Conservation (phyloP, 768 basidiomycete genomes). For the Peribolospora kevripleyi region DNA sequence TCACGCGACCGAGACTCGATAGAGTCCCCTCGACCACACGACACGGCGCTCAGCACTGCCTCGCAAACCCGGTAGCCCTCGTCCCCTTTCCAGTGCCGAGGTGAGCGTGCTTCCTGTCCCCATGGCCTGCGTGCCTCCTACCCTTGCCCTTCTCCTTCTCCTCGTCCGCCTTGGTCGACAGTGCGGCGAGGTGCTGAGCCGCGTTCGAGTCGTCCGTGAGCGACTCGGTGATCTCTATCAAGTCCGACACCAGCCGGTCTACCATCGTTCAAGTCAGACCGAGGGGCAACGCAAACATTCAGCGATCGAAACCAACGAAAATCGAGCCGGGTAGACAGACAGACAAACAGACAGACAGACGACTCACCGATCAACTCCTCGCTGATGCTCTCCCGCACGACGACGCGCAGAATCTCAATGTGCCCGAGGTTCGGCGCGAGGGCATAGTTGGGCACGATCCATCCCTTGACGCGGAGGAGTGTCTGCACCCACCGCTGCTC, state of each 20-base stretch:
- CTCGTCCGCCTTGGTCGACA: slow-evolving; percentile 26
- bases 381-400: slow-evolving; percentile 18
- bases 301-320: too few relatives aligned
- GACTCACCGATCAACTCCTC: slow-evolving; percentile 7
- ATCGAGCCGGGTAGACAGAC: neutral
- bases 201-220: slow-evolving; percentile 23
- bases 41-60: too few relatives aligned
- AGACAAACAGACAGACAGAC: neutral
- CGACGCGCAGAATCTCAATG: slow-evolving; percentile 36
- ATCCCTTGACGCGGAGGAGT: slow-evolving; percentile 25
- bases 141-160: slow-evolving; percentile 5
- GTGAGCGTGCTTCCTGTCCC: neutral
- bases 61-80: too few relatives aligned
- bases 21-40: too few relatives aligned
- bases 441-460: slow-evolving; percentile 25
- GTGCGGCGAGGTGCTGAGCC: slow-evolving; percentile 28
- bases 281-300: too few relatives aligned
- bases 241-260: slow-evolving; percentile 38
- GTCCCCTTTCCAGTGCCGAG: too few relatives aligned
- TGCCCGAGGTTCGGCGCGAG: slow-evolving; percentile 31
- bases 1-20: too few relatives aligned
- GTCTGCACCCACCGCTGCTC: slow-evolving; percentile 30
- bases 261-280: too few relatives aligned
- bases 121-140: slow-evolving; percentile 4
- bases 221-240: slow-evolving; percentile 41